Conservation (phyloP, 2,329 filamentous ascomycete species). For the Alternaria rosae region DNA sequence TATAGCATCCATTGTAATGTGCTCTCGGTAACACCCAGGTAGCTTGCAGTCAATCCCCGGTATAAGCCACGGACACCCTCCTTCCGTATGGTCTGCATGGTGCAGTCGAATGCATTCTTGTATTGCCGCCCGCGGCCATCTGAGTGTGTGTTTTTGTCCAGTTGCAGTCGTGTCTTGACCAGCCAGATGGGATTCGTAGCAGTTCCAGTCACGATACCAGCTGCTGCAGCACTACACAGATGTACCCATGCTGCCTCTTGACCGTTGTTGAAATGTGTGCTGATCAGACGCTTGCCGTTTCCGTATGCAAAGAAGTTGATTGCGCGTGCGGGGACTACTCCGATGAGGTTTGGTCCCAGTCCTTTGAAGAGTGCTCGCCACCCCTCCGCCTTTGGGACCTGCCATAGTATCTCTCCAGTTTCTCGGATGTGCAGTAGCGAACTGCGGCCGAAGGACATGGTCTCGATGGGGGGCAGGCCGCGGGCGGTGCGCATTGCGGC, state of each 20-base stretch:
- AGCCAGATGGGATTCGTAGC: slow-evolving; percentile 97
- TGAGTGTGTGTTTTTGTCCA: slow-evolving; percentile 83
- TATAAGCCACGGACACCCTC: slow-evolving; percentile 87
- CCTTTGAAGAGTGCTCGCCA: slow-evolving; percentile 92
- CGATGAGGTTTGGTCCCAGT: slow-evolving; percentile 86
- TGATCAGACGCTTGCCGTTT: slow-evolving; percentile 85
- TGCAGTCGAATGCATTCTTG: slow-evolving; percentile 86
- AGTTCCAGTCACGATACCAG: slow-evolving; percentile 86
- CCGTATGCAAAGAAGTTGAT: slow-evolving; percentile 97
- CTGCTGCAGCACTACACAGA: slow-evolving; percentile 75
- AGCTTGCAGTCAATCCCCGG: slow-evolving; percentile 88
- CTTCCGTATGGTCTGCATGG: slow-evolving; percentile 78
- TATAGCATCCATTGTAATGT: slow-evolving; percentile 95
- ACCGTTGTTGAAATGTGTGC: slow-evolving; percentile 75
- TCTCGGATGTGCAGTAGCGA: slow-evolving; percentile 79
- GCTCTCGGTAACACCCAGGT: slow-evolving; percentile 87
- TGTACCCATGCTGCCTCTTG: slow-evolving; percentile 78
- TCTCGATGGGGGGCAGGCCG: slow-evolving; percentile 59
- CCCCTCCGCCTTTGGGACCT: slow-evolving; percentile 82
- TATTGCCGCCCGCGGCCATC: slow-evolving; percentile 71
- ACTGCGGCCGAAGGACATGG: slow-evolving; percentile 70
- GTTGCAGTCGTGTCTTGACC: slow-evolving; percentile 89
- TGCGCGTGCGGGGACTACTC: slow-evolving; percentile 85
- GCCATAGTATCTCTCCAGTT: slow-evolving; percentile 83
- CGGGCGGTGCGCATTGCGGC: slow-evolving; percentile 70